A percentile compares a stretch with the other conserved stretches of the same genome.
Evolutionary conservation across 2,329 filamentous ascomycete genomes (phyloP).

Genomic region (Fusarium anguioides): DNA sequence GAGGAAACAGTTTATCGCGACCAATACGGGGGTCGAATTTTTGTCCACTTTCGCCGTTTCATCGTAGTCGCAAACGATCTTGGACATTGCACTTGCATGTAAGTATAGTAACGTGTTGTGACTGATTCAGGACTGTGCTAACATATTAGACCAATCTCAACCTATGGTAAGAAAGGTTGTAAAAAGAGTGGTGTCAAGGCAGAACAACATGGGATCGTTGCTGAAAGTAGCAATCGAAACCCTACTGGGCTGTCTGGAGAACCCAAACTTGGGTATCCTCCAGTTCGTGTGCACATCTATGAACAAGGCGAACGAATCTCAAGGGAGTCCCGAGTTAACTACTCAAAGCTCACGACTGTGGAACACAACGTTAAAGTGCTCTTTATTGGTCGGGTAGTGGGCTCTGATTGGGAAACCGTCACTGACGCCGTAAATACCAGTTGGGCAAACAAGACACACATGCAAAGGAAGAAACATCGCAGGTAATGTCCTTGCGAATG

Average conservation of each 20-base stretch:
- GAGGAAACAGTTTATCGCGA: slow-evolving; percentile 51
- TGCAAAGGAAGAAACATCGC: slow-evolving; percentile 48
- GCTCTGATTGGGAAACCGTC: slow-evolving; percentile 56
- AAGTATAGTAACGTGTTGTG: slow-evolving; percentile 43
- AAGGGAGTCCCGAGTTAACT: slow-evolving; percentile 66
- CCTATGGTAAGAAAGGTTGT: slow-evolving; percentile 64
- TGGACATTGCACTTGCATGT: slow-evolving; percentile 68
- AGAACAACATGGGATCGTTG: slow-evolving; percentile 64
- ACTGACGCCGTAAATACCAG: slow-evolving; percentile 60
- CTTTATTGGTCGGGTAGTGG: slow-evolving; percentile 63
- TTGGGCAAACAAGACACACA: slow-evolving; percentile 59
- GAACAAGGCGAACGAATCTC: slow-evolving; percentile 58
- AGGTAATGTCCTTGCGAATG: slow-evolving; percentile 18
- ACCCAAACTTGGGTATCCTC: slow-evolving; percentile 59
- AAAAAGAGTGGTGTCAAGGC: slow-evolving; percentile 64
- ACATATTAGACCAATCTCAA: slow-evolving; percentile 62
- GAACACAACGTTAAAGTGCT: slow-evolving; percentile 69
- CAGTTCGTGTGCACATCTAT: slow-evolving; percentile 58
- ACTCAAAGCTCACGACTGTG: slow-evolving; percentile 65
- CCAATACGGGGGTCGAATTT: slow-evolving; percentile 54
- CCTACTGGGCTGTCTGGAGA: slow-evolving; percentile 54
- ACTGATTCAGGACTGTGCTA: slow-evolving; percentile 3
- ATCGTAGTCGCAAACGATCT: slow-evolving; percentile 63
- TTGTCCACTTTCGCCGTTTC: slow-evolving; percentile 64
- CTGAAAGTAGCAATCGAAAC: slow-evolving; percentile 49